Conservation (phyloP, 345 rosid genomes). For the Cardiospermum halicacabum region DNA sequence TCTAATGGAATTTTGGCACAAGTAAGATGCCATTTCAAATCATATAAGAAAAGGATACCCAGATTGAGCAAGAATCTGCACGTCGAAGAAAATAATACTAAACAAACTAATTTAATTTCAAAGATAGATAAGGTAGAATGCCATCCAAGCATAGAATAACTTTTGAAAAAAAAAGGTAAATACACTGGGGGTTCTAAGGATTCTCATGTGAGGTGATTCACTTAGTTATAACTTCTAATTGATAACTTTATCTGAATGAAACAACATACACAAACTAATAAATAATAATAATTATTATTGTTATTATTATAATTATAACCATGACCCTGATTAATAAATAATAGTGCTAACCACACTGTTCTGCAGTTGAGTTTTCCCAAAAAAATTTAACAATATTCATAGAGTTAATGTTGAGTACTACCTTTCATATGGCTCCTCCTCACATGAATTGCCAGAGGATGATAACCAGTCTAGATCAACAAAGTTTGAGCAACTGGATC, state of each 20-base stretch:
- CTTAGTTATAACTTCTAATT: not conserved
- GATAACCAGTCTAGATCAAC: slow-evolving; percentile 92
- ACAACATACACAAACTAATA: not conserved
- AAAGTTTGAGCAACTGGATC: slow-evolving; percentile 76
- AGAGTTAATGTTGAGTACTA: slow-evolving; percentile 26
- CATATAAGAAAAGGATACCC: not conserved
- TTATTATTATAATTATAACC: not conserved
- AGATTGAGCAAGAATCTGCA: not conserved
- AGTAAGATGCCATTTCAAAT: not conserved
- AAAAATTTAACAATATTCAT: not conserved
- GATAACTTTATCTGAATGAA: not conserved
- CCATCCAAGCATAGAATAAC: not conserved
- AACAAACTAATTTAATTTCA: not conserved
- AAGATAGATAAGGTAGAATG: not conserved
- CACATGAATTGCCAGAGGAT: slow-evolving; percentile 85
- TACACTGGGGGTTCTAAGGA: not conserved
- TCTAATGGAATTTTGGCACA: not conserved
- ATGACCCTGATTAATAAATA: not conserved
- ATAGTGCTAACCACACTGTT: not conserved
- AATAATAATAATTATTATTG: not conserved
- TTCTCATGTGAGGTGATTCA: not conserved
- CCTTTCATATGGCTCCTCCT: slow-evolving; percentile 87
- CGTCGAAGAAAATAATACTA: not conserved
- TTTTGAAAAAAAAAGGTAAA: not conserved
- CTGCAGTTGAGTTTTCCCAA: slow-evolving; percentile 4